Conservation (phyloP, 768 basidiomycete genomes). For the Phylloporus sp. region DNA sequence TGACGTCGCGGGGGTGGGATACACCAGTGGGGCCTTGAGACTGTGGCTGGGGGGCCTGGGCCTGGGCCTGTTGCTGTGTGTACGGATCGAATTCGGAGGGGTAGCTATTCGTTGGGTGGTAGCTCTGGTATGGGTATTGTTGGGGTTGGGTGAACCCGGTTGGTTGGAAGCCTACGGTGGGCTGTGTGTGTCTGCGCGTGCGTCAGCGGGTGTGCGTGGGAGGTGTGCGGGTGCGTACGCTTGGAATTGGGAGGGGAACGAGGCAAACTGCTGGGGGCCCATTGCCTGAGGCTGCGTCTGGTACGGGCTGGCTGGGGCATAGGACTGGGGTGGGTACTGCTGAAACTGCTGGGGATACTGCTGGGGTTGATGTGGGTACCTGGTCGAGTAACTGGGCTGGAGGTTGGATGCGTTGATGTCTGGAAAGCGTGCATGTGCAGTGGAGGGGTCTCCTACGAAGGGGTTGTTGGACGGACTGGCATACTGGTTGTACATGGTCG, state of each 20-base stretch:
- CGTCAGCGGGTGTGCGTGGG: neutral
- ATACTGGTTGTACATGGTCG: slow-evolving; percentile 42
- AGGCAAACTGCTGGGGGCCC: slow-evolving; percentile 21
- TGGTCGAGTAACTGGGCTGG: slow-evolving; percentile 14
- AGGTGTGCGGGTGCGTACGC: slow-evolving; percentile 7
- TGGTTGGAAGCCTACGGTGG: slow-evolving; percentile 43
- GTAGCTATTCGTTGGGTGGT: slow-evolving; percentile 28
- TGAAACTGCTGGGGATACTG: slow-evolving; percentile 39
- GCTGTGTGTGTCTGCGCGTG: slow-evolving; percentile 27
- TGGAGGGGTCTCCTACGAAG: slow-evolving; percentile 53
- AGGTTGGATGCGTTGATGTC: slow-evolving; percentile 43
- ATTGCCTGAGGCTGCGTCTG: slow-evolving; percentile 18
- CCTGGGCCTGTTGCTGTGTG: slow-evolving; percentile 9
- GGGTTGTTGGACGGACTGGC: slow-evolving; percentile 56
- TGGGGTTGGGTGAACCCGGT: slow-evolving; percentile 49
- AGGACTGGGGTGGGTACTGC: slow-evolving; percentile 25
- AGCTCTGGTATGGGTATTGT: slow-evolving; percentile 30
- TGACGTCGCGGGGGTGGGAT: slow-evolving; percentile 64
- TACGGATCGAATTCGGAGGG: slow-evolving; percentile 43
- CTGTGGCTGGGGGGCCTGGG: slow-evolving; percentile 1
- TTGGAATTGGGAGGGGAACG: slow-evolving; percentile 24
- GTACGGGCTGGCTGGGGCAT: slow-evolving; percentile 6
- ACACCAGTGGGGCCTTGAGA: slow-evolving; percentile 32
- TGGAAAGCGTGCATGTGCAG: slow-evolving; percentile 56
- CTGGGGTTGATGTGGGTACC: slow-evolving; percentile 26